Percentiles rank a stretch among this genome's conserved stretches.
Evolutionary conservation across 2,329 filamentous ascomycete species (phyloP).

Genomic region (Fusarium sp.): DNA sequence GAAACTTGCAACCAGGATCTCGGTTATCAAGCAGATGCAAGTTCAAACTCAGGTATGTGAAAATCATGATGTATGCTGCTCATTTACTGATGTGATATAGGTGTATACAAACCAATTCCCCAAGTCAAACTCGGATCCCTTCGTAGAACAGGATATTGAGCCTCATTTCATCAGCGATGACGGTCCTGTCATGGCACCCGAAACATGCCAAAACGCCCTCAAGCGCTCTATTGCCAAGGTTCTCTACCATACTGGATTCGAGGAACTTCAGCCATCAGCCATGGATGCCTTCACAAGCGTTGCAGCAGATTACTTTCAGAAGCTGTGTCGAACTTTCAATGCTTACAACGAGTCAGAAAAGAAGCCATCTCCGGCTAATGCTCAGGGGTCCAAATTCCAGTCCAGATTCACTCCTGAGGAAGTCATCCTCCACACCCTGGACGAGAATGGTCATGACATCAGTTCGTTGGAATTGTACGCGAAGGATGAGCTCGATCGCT

Average conservation of each 20-base stretch:
- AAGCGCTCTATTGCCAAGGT: constrained; percentile 94
- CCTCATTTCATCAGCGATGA: constrained; percentile 91
- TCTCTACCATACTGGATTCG: constrained; percentile 95
- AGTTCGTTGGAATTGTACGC: constrained; percentile 86
- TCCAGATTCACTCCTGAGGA: constrained; percentile 85
- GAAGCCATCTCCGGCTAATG: constrained; percentile 63
- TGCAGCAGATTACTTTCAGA: constrained; percentile 88
- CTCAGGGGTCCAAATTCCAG: constrained; percentile 61
- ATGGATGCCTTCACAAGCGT: constrained; percentile 91
- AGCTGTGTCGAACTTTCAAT: constrained; percentile 82
- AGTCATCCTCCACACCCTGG: constrained; percentile 84
- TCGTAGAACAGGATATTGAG: constrained; percentile 86
- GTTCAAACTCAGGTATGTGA: constrained; percentile 86
- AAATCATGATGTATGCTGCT: neutral
- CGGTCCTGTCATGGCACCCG: constrained; percentile 86
- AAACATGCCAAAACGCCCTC: constrained; percentile 83
- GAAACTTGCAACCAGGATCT: constrained; percentile 95
- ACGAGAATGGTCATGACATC: constrained; percentile 85
- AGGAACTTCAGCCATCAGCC: constrained; percentile 95
- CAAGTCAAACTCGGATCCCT: constrained; percentile 92
- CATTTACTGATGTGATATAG: constrained; percentile 55
- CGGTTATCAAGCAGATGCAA: constrained; percentile 99
- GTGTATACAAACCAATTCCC: constrained; percentile 98
- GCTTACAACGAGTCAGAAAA: constrained; percentile 87
- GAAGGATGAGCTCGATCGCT: constrained; percentile 91